Base-by-base conservation (phyloP, 192 early-diverging fungal genomes). In the Ambispora gerdemannii region DNA sequence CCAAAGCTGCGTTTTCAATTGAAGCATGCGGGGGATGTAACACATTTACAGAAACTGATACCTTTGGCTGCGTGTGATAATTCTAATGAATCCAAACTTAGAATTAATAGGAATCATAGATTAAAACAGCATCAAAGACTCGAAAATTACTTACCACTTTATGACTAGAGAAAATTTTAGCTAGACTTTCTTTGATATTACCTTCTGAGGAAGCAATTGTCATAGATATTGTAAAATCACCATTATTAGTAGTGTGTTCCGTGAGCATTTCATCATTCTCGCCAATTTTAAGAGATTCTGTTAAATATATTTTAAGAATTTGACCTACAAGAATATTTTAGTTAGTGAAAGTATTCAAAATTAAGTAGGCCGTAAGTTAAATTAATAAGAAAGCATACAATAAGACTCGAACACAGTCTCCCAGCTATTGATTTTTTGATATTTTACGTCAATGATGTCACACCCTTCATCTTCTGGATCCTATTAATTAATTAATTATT, bases 391-490 rank as follows among this genome's bases (percentile, higher is more conserved):
- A n/a, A n/a, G n/a, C 15, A 10, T 43, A 43, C 38, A 43, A 43
- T 43, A 43, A 10, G 38, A 43, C 15, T 43, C 38, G 15, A 10
- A 6, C 38, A 43, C 38, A 10, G 15, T 43, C 15, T 43, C 38
- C 38, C 38, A 43, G 15, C 15, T 43, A 15, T 15, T 6, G 38
- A 66, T 66, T 50, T 66, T 51, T 0, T 34, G 47, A 30, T 66
- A 66, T 50, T 66, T 66, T 24, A 66, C 50, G 20, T 66, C 63
- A 7, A 66, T 31, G 22, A 30, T n/a, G 19, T 66, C 63, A 50
- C 27, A 31, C 6, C 35, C 62, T 8, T 3, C 62, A 63, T n/a
- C 35, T 50, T 50, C 63, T 32, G 35, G 13, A 20, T 22, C 35
- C 62, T 63, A 43, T 32, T n/a, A 63, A 31, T 34, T 27, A 63